Conservation (phyloP, 2,329 filamentous ascomycete species). For the Sporothrix mexicana region DNA sequence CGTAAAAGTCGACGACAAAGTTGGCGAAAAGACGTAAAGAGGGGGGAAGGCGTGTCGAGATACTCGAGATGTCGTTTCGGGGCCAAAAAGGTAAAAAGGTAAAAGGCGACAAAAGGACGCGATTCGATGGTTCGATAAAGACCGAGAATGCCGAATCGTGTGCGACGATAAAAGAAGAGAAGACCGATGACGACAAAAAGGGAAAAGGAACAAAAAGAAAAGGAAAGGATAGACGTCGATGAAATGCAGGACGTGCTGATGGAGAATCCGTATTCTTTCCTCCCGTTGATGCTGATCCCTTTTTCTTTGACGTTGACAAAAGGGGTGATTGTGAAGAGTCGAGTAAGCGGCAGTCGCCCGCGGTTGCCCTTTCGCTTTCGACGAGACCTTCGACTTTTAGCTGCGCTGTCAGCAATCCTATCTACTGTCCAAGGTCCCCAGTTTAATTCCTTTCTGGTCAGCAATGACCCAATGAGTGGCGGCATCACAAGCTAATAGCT, state of each 20-base stretch:
- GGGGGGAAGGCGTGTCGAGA: neutral
- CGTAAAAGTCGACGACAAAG: neutral
- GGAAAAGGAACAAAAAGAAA: neutral
- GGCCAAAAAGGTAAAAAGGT: neutral
- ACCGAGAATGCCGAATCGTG: neutral
- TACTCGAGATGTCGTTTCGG: neutral
- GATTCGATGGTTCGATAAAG: neutral
- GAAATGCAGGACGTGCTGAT: neutral
- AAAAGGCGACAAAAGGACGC: neutral
- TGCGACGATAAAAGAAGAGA: neutral
- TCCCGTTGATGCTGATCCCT: neutral
- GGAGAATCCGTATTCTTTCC: neutral
- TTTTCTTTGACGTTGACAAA: slow-evolving; percentile 20
- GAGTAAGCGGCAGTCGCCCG: neutral
- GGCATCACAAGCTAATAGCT: neutral
- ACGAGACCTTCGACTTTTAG: slow-evolving; percentile 1
- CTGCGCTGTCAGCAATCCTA: slow-evolving; percentile 1
- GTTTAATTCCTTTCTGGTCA: neutral
- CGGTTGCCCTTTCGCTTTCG: neutral
- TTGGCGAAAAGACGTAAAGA: neutral
- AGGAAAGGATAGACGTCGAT: neutral
- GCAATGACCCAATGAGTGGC: neutral
- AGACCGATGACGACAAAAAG: neutral
- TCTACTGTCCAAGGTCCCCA: slow-evolving; percentile 18
- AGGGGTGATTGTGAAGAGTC: neutral